Percentiles rank a stretch among this genome's conserved stretches.
Evolutionary conservation across 1,284 basidiomycete species (phyloP).

Genomic region (Omphalotus olearius): DNA sequence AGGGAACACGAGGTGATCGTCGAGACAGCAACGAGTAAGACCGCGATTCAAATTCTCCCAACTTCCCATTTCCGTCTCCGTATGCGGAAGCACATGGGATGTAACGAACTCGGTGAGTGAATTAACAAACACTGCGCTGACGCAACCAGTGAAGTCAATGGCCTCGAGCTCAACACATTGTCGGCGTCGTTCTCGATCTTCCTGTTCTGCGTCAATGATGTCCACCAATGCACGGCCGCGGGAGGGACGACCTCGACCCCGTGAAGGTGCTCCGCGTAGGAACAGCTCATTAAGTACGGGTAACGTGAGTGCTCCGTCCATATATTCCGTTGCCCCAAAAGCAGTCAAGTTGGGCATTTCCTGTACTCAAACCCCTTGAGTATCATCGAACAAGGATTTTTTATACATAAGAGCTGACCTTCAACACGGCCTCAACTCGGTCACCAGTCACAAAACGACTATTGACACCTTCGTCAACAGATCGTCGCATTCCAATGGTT

Average conservation of each 20-base stretch:
- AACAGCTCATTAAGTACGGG: slow-evolving; percentile 84
- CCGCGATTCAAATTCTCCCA: slow-evolving; percentile 32
- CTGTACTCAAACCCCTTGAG: slow-evolving; percentile 33
- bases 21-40: slow-evolving; percentile 27
- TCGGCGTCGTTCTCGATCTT: slow-evolving; percentile 67
- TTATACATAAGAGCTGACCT: slow-evolving; percentile 44
- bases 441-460: slow-evolving; percentile 92
- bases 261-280: slow-evolving; percentile 70
- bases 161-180: slow-evolving; percentile 85
- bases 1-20: slow-evolving; percentile 64
- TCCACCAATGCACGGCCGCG: slow-evolving; percentile 57
- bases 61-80: slow-evolving; percentile 43
- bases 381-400: slow-evolving; percentile 13
- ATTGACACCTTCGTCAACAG: slow-evolving; percentile 84
- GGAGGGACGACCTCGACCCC: slow-evolving; percentile 65
- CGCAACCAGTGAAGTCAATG: slow-evolving; percentile 91
- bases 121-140: slow-evolving; percentile 83
- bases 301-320: slow-evolving; percentile 85
- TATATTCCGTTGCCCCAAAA: slow-evolving; percentile 94
- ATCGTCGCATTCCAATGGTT: slow-evolving; percentile 91
- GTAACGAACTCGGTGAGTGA: slow-evolving; percentile 83
- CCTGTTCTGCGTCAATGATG: slow-evolving; percentile 53
- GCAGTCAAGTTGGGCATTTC: slow-evolving; percentile 80
- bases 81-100: slow-evolving; percentile 51
- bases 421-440: slow-evolving; percentile 77